These are phyloP conservation scores for Verticillium alfalfae DNA, from an alignment of 2,329 filamentous ascomycete genomes.

Conservation along the genomic window DNA sequence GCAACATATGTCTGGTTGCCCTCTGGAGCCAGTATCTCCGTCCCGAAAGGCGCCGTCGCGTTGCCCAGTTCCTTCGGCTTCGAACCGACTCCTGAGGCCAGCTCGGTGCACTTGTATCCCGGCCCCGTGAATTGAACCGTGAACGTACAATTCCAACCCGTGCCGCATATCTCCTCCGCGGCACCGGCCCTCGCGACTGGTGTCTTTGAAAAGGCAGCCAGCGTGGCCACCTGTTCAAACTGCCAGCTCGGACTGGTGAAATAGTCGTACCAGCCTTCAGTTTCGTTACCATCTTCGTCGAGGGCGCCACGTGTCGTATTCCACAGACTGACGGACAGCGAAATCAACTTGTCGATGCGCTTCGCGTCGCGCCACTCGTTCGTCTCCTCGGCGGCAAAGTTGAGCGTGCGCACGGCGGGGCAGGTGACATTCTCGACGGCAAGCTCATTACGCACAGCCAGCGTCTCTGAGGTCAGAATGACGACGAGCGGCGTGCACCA, in stretches of 20 bases:
- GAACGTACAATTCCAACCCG: slow-evolving; percentile 28
- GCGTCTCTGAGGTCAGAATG: slow-evolving; percentile 30
- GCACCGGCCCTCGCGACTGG: slow-evolving; percentile 17
- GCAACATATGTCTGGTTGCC: slow-evolving; percentile 24
- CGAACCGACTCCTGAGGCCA: slow-evolving; percentile 19
- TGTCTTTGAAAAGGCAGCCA: slow-evolving; percentile 17
- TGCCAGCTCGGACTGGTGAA: slow-evolving; percentile 17
- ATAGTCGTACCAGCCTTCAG: slow-evolving; percentile 24
- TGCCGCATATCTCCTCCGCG: slow-evolving; percentile 23
- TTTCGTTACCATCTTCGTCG: not conserved
- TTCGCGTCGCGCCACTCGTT: slow-evolving; percentile 25
- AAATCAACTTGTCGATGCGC: slow-evolving; percentile 17
- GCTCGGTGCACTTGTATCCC: slow-evolving; percentile 26
- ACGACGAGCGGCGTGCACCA: slow-evolving; percentile 31
- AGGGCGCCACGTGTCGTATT: slow-evolving; percentile 18
- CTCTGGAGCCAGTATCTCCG: slow-evolving; percentile 17
- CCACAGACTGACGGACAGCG: slow-evolving; percentile 22
- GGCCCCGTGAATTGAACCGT: slow-evolving; percentile 24
- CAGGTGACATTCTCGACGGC: slow-evolving; percentile 19
- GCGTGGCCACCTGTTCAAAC: slow-evolving; percentile 18
- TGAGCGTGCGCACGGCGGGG: slow-evolving; percentile 21
- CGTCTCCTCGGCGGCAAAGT: slow-evolving; percentile 25
- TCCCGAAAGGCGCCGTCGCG: slow-evolving; percentile 18
- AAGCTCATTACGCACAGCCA: slow-evolving; percentile 21
- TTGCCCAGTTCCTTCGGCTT: slow-evolving; percentile 14